These are phyloP conservation scores for Cyclostephanos tholiformis DNA, from an alignment of 108 stramenopile species.

Conservation along the genomic window DNA sequence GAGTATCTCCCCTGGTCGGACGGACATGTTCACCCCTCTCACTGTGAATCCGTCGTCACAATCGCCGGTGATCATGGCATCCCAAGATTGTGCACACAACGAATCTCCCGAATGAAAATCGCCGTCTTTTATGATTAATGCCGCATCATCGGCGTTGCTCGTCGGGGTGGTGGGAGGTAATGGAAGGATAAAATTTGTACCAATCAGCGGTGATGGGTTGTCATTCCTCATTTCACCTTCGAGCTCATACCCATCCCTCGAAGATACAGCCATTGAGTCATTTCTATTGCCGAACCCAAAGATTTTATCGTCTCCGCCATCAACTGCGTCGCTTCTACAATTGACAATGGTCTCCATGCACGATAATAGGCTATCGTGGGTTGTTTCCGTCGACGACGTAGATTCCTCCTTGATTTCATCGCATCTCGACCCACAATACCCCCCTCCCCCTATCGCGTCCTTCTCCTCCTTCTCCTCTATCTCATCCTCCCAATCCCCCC, in stretches of 20 bases:
- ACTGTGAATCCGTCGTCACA: conserved; percentile 51
- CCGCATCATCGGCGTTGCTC: neutral
- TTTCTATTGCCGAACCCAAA: too few species aligned
- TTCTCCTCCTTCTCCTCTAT: conserved; percentile 17
- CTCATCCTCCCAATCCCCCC: conserved; percentile 1
- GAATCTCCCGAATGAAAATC: conserved; percentile 11
- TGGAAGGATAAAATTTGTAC: neutral
- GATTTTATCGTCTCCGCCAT: too few species aligned
- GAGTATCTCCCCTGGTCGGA: conserved; percentile 59
- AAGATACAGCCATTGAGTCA: too few species aligned
- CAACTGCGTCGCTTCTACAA: too few species aligned
- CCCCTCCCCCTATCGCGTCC: neutral
- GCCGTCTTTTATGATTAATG: conserved; percentile 22
- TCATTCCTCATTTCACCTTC: too few species aligned
- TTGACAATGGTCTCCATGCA: too few species aligned
- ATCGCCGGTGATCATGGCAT: conserved; percentile 2
- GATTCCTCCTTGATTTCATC: neutral
- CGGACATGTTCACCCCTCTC: conserved; percentile 47
- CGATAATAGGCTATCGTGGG: neutral
- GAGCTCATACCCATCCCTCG: too few species aligned
- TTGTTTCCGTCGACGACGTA: neutral
- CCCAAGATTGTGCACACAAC: conserved; percentile 14
- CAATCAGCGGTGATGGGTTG: neutral
- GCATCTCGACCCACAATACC: neutral
- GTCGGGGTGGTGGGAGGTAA: neutral